Percentiles rank a stretch among this genome's conserved stretches.
Conservation (phyloP, 2,329 filamentous ascomycete genomes). For the Aspergillus bombycis region DNA sequence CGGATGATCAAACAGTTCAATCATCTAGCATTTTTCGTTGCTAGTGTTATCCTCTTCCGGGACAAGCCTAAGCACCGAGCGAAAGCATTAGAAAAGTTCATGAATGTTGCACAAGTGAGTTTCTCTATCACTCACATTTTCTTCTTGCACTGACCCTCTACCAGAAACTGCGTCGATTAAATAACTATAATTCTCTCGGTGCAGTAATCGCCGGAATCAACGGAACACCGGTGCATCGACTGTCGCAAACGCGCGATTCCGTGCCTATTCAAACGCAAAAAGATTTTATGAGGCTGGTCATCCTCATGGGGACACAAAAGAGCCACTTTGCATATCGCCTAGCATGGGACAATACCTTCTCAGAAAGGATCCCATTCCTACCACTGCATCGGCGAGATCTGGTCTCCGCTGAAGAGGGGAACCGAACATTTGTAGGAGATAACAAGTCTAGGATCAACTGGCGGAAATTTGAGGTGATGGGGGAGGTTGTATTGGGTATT, state of each 20-base stretch:
- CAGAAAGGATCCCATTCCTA: slow-evolving; percentile 90
- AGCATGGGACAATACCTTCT: slow-evolving; percentile 92
- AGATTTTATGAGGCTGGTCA: slow-evolving; percentile 82
- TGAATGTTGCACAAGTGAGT: slow-evolving; percentile 71
- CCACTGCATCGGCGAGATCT: slow-evolving; percentile 87
- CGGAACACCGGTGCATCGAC: slow-evolving; percentile 79
- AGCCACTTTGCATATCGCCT: slow-evolving; percentile 94
- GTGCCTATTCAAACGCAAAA: slow-evolving; percentile 74
- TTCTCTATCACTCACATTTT: neutral
- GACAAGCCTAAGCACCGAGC: slow-evolving; percentile 97
- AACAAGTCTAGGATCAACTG: slow-evolving; percentile 83
- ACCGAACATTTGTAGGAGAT: slow-evolving; percentile 80
- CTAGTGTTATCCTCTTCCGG: slow-evolving; percentile 81
- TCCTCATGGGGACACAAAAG: slow-evolving; percentile 91
- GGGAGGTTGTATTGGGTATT: slow-evolving; percentile 85
- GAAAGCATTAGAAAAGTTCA: slow-evolving; percentile 91
- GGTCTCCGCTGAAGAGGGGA: slow-evolving; percentile 89
- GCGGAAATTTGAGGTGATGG: slow-evolving; percentile 97
- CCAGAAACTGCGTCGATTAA: slow-evolving; percentile 79
- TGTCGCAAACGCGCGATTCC: slow-evolving; percentile 76
- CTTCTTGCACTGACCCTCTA: slow-evolving; percentile 1
- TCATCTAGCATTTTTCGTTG: slow-evolving; percentile 79
- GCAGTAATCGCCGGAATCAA: slow-evolving; percentile 92
- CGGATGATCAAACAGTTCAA: slow-evolving; percentile 95
- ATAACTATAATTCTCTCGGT: slow-evolving; percentile 97